Conservation (phyloP, 306 rosid genomes). For the Styphnolobium japonicum region DNA sequence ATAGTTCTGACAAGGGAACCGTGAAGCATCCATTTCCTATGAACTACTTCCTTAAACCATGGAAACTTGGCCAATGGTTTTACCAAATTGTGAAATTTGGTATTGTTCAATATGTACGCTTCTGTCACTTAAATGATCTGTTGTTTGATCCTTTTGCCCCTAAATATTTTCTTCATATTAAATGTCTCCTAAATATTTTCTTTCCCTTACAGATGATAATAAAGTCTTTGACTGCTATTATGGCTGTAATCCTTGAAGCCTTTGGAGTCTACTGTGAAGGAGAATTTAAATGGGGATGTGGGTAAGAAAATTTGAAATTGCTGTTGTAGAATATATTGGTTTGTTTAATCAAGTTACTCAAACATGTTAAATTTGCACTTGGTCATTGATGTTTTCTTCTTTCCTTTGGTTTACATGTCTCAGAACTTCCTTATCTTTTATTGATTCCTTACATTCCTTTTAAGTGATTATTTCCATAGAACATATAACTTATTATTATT, state of each 20-base stretch:
- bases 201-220: slow-evolving; percentile 79
- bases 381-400: neutral
- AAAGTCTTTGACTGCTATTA: slow-evolving; percentile 75
- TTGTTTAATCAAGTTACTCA: slow-evolving; percentile 1
- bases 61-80: slow-evolving; percentile 85
- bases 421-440: neutral
- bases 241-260: slow-evolving; percentile 91
- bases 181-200: slow-evolving; percentile 15
- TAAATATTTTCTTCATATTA: slow-evolving; percentile 16
- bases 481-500: neutral
- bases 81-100: slow-evolving; percentile 93
- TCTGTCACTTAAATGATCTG: slow-evolving; percentile 11
- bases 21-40: slow-evolving; percentile 87
- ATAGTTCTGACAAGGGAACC: slow-evolving; percentile 53
- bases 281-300: slow-evolving; percentile 85
- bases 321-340: neutral
- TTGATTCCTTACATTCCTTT: neutral
- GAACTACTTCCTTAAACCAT: slow-evolving; percentile 75
- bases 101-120: slow-evolving; percentile 97
- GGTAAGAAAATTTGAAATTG: slow-evolving; percentile 55
- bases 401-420: neutral
- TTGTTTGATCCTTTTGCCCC: neutral
- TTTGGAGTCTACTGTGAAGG: slow-evolving; percentile 91
- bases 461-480: neutral
- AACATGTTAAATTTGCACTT: neutral